A percentile compares a stretch with the other conserved stretches of the same genome.
Evolutionary conservation across 768 basidiomycete species (phyloP).

Genomic region (Rhodotorula graminis): DNA sequence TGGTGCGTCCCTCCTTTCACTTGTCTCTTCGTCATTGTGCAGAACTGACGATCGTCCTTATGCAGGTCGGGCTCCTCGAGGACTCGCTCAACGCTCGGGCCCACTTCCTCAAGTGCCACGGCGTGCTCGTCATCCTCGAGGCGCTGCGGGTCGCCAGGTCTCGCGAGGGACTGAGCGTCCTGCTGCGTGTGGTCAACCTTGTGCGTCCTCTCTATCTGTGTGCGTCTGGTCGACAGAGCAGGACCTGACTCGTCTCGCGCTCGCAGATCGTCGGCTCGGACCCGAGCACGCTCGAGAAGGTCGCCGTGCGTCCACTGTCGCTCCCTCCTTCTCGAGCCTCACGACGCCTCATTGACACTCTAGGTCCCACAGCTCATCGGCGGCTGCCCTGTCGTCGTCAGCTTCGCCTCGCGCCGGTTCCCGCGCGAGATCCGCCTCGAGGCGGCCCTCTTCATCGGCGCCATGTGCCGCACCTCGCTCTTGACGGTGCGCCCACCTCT

Average conservation of each 20-base stretch:
- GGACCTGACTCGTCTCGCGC: neutral
- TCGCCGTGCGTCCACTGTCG: constrained; percentile 64
- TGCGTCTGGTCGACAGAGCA: too few species aligned
- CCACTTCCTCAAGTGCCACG: constrained; percentile 86
- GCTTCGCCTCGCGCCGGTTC: constrained; percentile 90
- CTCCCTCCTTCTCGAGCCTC: too few species aligned
- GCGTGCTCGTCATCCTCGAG: constrained; percentile 89
- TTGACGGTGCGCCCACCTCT: constrained; percentile 54
- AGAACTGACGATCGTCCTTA: neutral
- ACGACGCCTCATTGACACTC: too few species aligned
- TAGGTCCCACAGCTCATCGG: constrained; percentile 47
- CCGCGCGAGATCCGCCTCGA: constrained; percentile 89
- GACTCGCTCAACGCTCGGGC: constrained; percentile 78
- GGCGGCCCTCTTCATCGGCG: constrained; percentile 87
- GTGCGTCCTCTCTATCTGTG: constrained; percentile 52
- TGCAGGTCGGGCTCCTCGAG: constrained; percentile 66
- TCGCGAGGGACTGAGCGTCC: constrained; percentile 74
- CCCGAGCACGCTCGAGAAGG: constrained; percentile 81
- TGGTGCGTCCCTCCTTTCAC: constrained; percentile 57
- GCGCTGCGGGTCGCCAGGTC: constrained; percentile 82
- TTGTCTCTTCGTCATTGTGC: neutral
- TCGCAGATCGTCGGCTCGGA: constrained; percentile 58
- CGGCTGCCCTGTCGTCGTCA: constrained; percentile 94
- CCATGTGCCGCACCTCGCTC: constrained; percentile 86
- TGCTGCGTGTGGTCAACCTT: constrained; percentile 83